Percentiles rank a stretch among this genome's conserved stretches.
These are phyloP conservation scores for bread wheat (Triticum aestivum) DNA, from an alignment of 176 grass and related monocot species.

Conservation along the genomic window IWGSC_CS_RefSeq_v2.1 NC_057810.1:515589747-515590246, in stretches of 20 bases:
- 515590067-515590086: constrained; percentile 91
- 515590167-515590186: not conserved
- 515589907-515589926: constrained; percentile 76
- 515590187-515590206: constrained; percentile 35
- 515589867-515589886: constrained; percentile 45
- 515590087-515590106: constrained; percentile 93
- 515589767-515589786: constrained; percentile 84
- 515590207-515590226: constrained; percentile 32
- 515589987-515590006: constrained; percentile 44
- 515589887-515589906: constrained; percentile 82
- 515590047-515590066: constrained; percentile 83
- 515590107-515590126: constrained; percentile 86
- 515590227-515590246: not conserved
- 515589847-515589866: constrained; percentile 75
- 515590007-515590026: constrained; percentile 84
- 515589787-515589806: constrained; percentile 62
- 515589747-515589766: constrained; percentile 57
- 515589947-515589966: constrained; percentile 97
- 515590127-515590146: constrained; percentile 55
- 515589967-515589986: constrained; percentile 60
- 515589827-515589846: constrained; percentile 78
- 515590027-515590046: constrained; percentile 82
- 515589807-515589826: constrained; percentile 50
- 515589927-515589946: constrained; percentile 56
- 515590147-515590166: constrained; percentile 46